Conservation (phyloP, 1,284 basidiomycete genomes). For the Wolfiporia cocos region DNA sequence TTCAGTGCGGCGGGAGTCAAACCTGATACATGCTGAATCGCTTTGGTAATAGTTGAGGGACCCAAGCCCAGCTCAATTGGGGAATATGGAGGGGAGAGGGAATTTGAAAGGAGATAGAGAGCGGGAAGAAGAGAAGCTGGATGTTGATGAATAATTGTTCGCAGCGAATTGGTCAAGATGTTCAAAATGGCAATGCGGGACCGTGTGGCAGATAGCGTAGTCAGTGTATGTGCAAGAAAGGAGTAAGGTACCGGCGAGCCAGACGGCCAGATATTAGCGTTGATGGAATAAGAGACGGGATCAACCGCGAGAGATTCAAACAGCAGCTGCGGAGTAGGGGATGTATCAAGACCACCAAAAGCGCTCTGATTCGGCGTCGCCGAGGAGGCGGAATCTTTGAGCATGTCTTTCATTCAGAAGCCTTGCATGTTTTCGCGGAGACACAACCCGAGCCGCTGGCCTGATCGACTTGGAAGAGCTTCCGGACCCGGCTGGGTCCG, state of each 20-base stretch:
- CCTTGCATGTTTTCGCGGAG: no score
- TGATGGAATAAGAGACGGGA: conserved; percentile 35
- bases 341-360: neutral
- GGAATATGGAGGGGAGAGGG: conserved; percentile 75
- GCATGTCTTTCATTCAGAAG: no score
- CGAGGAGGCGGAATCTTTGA: no score
- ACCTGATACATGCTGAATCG: conserved; percentile 81
- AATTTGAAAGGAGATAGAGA: conserved; percentile 90
- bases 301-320: conserved; percentile 39
- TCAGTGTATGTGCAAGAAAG: conserved; percentile 75
- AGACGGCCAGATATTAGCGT: conserved; percentile 31
- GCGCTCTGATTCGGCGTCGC: no score
- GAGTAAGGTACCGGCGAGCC: conserved; percentile 64
- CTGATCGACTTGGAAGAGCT: no score
- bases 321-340: neutral
- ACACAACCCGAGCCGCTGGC: no score
- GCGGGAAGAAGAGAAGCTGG: conserved; percentile 68
- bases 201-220: conserved; percentile 67
- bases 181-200: conserved; percentile 82
- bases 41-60: conserved; percentile 70
- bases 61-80: conserved; percentile 76
- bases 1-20: conserved; percentile 63
- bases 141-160: conserved; percentile 64
- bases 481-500: no score
- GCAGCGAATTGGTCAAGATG: conserved; percentile 76